These are phyloP conservation scores for Penicillium psychrofluorescens DNA, from an alignment of 495 filamentous ascomycete genomes.

Conservation along the genomic window DNA sequence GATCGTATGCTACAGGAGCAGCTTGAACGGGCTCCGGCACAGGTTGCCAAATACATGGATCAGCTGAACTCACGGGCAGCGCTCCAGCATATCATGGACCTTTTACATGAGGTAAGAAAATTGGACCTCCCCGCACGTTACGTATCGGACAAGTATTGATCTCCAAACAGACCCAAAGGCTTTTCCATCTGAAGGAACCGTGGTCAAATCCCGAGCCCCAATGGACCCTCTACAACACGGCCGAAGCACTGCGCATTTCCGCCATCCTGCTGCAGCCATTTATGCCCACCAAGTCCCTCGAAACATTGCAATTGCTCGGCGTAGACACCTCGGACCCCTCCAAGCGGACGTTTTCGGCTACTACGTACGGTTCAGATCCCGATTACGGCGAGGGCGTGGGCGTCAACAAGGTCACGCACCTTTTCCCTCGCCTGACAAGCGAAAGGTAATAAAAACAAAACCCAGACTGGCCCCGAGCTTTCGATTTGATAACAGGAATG, in stretches of 20 bases:
- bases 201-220: constrained; percentile 47
- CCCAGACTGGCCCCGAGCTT: not conserved
- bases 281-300: constrained; percentile 72
- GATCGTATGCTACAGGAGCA: constrained; percentile 27
- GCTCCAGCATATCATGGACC: constrained; percentile 57
- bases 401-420: constrained; percentile 31
- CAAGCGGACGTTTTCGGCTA: constrained; percentile 49
- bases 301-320: constrained; percentile 70
- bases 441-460: too few relatives aligned
- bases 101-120: constrained; percentile 44
- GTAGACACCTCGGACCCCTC: constrained; percentile 43
- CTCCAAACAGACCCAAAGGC: constrained; percentile 57
- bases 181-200: constrained; percentile 52
- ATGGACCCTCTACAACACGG: constrained; percentile 56
- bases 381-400: constrained; percentile 57
- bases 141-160: constrained; percentile 6
- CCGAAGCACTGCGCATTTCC: constrained; percentile 71
- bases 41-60: constrained; percentile 54
- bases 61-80: constrained; percentile 55
- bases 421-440: constrained; percentile 46
- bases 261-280: constrained; percentile 87
- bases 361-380: constrained; percentile 51
- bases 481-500: constrained; percentile 30
- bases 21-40: constrained; percentile 25
- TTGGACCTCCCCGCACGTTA: constrained; percentile 4